Evolutionary conservation across 2,329 filamentous ascomycete genomes (phyloP).

Genomic region (Alternaria consortialis): DNA sequence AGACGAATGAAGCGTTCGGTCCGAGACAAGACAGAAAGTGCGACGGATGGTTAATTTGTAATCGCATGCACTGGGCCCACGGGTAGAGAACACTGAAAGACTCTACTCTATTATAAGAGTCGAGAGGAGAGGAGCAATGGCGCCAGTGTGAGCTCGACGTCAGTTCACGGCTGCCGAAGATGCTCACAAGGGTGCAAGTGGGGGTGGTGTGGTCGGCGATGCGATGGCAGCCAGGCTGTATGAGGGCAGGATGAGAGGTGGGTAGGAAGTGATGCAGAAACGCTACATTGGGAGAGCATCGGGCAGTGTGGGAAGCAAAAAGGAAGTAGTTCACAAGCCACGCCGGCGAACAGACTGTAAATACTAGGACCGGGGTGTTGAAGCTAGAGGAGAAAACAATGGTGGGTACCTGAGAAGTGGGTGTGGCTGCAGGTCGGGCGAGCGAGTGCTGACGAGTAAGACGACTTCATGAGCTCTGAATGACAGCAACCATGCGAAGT

Average conservation of each 20-base stretch:
- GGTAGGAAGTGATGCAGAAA: conserved; percentile 33
- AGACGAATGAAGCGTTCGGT: conserved; percentile 47
- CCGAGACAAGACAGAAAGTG: conserved; percentile 46
- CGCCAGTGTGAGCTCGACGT: conserved; percentile 31
- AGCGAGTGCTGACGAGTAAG: conserved; percentile 35
- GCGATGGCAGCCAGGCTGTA: conserved; percentile 31
- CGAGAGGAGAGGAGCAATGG: conserved; percentile 26
- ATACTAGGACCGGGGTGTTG: conserved; percentile 38
- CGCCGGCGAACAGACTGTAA: conserved; percentile 44
- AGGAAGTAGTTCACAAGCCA: conserved; percentile 43
- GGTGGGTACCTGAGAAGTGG: conserved; percentile 45
- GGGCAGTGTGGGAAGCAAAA: conserved; percentile 40
- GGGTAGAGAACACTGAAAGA: conserved; percentile 25
- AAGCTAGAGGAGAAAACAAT: conserved; percentile 37
- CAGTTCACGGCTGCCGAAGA: conserved; percentile 27
- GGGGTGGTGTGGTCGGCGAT: conserved; percentile 35
- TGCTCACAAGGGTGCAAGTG: conserved; percentile 12
- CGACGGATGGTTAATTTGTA: conserved; percentile 46
- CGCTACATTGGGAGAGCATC: conserved; percentile 44
- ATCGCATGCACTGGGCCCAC: conserved; percentile 36
- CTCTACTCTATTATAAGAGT: conserved; percentile 26
- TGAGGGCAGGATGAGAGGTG: conserved; percentile 23
- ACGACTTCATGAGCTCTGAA: conserved; percentile 30
- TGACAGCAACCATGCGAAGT: conserved; percentile 41
- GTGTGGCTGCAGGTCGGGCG: conserved; percentile 48